Evolutionary conservation across 2,329 filamentous ascomycete genomes (phyloP).

Genomic region (Sporothrix curviconia): DNA sequence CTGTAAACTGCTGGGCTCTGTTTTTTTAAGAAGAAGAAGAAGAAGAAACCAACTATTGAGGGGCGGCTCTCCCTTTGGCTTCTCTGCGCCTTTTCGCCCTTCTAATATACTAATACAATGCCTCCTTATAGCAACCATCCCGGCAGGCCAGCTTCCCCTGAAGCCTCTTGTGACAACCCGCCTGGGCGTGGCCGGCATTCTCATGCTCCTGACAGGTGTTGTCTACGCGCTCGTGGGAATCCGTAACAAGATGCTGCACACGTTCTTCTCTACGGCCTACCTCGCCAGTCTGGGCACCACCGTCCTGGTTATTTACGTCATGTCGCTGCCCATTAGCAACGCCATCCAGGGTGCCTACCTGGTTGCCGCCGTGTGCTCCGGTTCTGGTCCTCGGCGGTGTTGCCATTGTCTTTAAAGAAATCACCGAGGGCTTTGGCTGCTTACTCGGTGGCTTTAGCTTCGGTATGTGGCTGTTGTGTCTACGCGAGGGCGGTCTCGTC

Average conservation of each 20-base stretch:
- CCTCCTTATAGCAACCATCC: slow-evolving; percentile 37
- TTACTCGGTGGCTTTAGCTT: slow-evolving; percentile 80
- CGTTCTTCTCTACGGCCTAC: slow-evolving; percentile 73
- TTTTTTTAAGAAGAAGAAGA: no score
- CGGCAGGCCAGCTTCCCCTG: slow-evolving; percentile 58
- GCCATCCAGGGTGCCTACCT: slow-evolving; percentile 82
- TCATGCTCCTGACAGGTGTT: slow-evolving; percentile 67
- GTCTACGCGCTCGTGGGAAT: slow-evolving; percentile 72
- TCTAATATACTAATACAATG: background rate
- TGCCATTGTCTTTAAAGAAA: slow-evolving; percentile 72
- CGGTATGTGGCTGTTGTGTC: slow-evolving; percentile 82
- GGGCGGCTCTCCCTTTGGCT: background rate
- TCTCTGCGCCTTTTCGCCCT: background rate
- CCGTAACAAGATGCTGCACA: slow-evolving; percentile 71
- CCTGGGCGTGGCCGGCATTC: slow-evolving; percentile 68
- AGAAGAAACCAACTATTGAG: slow-evolving; percentile 22
- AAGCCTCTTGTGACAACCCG: slow-evolving; percentile 71
- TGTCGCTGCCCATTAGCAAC: slow-evolving; percentile 67
- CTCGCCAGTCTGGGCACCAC: slow-evolving; percentile 66
- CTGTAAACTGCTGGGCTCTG: slow-evolving; percentile 12
- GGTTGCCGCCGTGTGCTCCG: slow-evolving; percentile 67
- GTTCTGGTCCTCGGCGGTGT: slow-evolving; percentile 65
- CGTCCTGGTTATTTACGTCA: slow-evolving; percentile 82
- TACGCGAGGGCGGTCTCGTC: slow-evolving; percentile 71
- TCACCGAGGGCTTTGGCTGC: slow-evolving; percentile 76